Evolutionary conservation across 192 early-diverging fungal genomes (phyloP).

Genomic region (Glomus cerebriforme): DNA sequence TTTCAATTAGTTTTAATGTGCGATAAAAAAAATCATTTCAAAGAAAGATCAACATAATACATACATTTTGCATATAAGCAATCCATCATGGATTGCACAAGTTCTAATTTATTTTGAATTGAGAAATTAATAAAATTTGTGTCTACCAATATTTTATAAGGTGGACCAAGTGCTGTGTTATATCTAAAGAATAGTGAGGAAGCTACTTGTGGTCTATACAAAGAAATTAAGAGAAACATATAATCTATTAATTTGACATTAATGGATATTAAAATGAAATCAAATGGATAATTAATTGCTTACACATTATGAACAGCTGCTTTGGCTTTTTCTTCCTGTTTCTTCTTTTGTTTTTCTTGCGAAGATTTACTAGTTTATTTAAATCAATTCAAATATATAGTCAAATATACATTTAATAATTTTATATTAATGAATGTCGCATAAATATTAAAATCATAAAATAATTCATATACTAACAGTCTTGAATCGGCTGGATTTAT

Average conservation of each 20-base stretch:
- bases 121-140: constrained; percentile 99
- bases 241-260: neutral
- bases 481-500: constrained; percentile 89
- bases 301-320: constrained; percentile 75
- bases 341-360: constrained; percentile 69
- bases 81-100: constrained; percentile 98
- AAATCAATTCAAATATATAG: neutral
- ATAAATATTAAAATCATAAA: constrained; percentile 25
- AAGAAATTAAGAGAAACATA: neutral
- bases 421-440: neutral
- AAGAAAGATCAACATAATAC: constrained; percentile 1
- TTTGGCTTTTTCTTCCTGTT: constrained; percentile 70
- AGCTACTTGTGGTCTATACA: constrained; percentile 76
- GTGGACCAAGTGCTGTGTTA: constrained; percentile 93
- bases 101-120: constrained; percentile 97
- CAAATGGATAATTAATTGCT: constrained; percentile 32
- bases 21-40: neutral
- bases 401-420: neutral
- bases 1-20: neutral
- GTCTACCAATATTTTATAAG: constrained; percentile 95
- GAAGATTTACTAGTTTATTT: constrained; percentile 42
- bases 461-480: constrained; percentile 60
- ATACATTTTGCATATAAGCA: constrained; percentile 95
- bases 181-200: constrained; percentile 97
- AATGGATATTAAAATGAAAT: neutral